Base-by-base conservation (phyloP, 148 eudicot species). In the Rhododendron molle region DNA sequence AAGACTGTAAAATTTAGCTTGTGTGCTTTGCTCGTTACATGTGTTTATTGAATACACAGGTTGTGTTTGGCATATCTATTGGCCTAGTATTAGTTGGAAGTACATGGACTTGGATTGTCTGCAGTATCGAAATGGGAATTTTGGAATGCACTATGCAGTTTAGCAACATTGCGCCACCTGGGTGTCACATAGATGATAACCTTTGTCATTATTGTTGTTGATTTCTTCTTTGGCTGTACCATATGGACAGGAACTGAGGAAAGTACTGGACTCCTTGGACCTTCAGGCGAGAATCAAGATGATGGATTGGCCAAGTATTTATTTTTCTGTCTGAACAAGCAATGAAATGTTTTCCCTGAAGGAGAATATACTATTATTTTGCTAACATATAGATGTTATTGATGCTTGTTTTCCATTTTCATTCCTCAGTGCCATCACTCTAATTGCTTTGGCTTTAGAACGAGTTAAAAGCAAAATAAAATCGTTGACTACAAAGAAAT, bases 391-490 rank as follows among this genome's bases (percentile, higher is more conserved):
- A 23, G 26, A 20, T 34, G 38, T 21, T 44, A 49, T 65, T 89
- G 79, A 87, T 86, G 38, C 78, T 87, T 62, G n/a, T 74, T 73
- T 91, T 65, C 54, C 80, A 50, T 83, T 76, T 78, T 56, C 85
- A 71, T 83, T 49, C 84, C 89, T 82, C 95, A 97, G 98, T 81
- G 96, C 91, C 81, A 90, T 94, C 83, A 82, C 91, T 73, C 86
- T 93, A 30, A 85, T 97, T 86, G 91, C 90, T 49, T 54, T 90
- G 92, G 94, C 98, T 87, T 90, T 95, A 86, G 88, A 90, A 85
- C 90, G 90, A 89, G 90, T 97, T 85, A 91, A 90, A 85, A 87
- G 90, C 89, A 95, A 95, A 88, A 88, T 97, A 91, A 89, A 88
- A 81, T 88, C 89, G 67, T 80, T 85, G 86, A 90, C 96, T 87